Evolutionary conservation across 768 basidiomycete species (phyloP), one percentile per base, ranked within the genome.

Genomic region (Macrolepiota dolichaula): DNA sequence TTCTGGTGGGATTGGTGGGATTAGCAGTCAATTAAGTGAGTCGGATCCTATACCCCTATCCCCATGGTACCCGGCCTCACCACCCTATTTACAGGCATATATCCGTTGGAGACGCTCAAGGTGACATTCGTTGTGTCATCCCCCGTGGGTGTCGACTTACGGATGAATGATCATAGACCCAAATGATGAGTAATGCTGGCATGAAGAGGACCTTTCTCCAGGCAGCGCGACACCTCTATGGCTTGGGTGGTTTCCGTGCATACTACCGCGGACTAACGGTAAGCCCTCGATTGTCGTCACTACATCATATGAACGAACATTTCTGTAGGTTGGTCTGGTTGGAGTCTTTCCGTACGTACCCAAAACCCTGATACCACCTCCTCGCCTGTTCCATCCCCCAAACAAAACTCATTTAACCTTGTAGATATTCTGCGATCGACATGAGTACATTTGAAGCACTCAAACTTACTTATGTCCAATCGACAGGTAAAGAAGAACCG

Each of bases 371-470:
- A 51, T 29, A n/a, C 25, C 29, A 25, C 35, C 52, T n/a, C 51
- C 4, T 58, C 42, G 37, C 64, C 25, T n/a, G n/a, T n/a, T n/a
- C n/a, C n/a, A n/a, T n/a, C n/a, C n/a, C n/a, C n/a, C n/a, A n/a
- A n/a, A n/a, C 40, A 51, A 36, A 24, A 36, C 35, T 61, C 22
- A n/a, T 29, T 52, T 15, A 56, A 52, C 44, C 22, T 37, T 58
- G 53, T 70, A 90, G 89, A 61, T 92, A 92, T 71, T 89, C 92
- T 13, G 96, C 96, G 4, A 99, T 98, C 64, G 96, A 99, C 73
- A 96, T 94, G 92, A 91, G 89, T 67, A 96, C 96, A 2, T 98
- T 97, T 62, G 96, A 98, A 76, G 93, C 94, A 1, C 85, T 99
- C 59, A 98, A 98, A 72, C 78, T 95, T 47, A 87, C 91, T 1